phyloP scores from a whole-genome alignment of 2,329 filamentous ascomycete species.

The Trichoderma asperellum region DNA sequence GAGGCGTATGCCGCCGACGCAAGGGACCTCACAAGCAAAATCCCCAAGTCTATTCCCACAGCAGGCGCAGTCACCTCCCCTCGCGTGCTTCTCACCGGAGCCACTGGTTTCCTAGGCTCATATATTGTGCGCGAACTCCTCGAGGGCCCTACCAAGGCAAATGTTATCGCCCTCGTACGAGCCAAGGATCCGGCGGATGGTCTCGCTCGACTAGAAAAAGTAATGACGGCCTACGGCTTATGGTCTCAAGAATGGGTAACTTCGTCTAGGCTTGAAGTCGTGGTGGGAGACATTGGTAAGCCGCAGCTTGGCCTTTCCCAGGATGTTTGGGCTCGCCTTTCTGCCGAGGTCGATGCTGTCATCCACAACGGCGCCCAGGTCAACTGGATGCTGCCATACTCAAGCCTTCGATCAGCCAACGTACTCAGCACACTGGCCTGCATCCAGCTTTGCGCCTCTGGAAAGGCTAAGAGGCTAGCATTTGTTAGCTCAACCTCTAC shows the following conservation, averaged over 20 bases:
- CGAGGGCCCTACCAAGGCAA: neutral
- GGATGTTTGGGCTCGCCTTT: constrained; percentile 66
- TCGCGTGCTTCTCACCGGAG: constrained; percentile 57
- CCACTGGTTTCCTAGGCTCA: neutral
- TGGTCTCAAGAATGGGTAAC: constrained; percentile 77
- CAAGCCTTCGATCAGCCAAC: constrained; percentile 72
- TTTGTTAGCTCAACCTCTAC: constrained; percentile 81
- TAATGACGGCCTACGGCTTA: constrained; percentile 75
- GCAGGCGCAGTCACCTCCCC: constrained; percentile 46
- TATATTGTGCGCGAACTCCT: neutral
- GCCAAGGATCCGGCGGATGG: constrained; percentile 64
- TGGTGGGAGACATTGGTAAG: constrained; percentile 75
- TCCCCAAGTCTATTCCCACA: constrained; percentile 39
- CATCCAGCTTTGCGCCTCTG: constrained; percentile 72
- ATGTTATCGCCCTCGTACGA: constrained; percentile 46
- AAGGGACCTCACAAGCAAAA: constrained; percentile 41
- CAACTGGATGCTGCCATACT: constrained; percentile 82
- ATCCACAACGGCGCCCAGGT: constrained; percentile 83
- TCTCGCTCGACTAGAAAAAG: constrained; percentile 66
- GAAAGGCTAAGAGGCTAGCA: constrained; percentile 74
- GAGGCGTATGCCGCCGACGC: constrained; percentile 60
- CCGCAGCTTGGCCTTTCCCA: constrained; percentile 73
- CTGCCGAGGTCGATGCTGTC: constrained; percentile 69
- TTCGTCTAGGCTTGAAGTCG: constrained; percentile 62
- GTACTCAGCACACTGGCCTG: constrained; percentile 80